Percentiles rank a stretch among this genome's conserved stretches.
Conservation (phyloP, 2,329 filamentous ascomycete species). For the Teratosphaeria pseudoeucalypti region DNA sequence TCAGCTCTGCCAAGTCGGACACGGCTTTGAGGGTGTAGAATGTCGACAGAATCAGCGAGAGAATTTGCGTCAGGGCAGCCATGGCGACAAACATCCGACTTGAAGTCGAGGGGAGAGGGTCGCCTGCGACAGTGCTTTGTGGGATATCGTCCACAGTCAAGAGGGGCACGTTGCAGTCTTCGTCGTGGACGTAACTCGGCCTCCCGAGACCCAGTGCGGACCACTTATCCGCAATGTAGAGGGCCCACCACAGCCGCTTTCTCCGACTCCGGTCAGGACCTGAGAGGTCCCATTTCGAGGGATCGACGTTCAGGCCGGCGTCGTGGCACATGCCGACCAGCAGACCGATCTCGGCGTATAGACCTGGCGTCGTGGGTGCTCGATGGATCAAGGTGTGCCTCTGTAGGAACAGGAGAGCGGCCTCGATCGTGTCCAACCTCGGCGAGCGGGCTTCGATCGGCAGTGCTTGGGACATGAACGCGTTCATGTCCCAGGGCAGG, state of each 20-base stretch:
- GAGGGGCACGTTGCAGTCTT: conserved; percentile 9
- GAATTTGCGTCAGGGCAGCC: conserved; percentile 13
- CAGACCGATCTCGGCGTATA: conserved; percentile 11
- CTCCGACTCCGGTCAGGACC: conserved; percentile 7
- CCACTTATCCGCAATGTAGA: conserved; percentile 14
- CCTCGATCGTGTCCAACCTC: conserved; percentile 13
- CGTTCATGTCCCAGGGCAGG: conserved; percentile 5
- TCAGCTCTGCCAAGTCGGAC: conserved; percentile 3
- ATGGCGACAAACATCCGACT: conserved; percentile 14
- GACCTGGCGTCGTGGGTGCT: conserved; percentile 8
- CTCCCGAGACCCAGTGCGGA: conserved; percentile 11
- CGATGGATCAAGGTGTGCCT: conserved; percentile 9
- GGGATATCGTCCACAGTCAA: conserved; percentile 9
- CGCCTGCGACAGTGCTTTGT: conserved; percentile 7
- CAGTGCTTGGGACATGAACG: conserved; percentile 12
- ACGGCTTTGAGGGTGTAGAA: conserved; percentile 13
- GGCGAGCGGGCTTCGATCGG: conserved; percentile 10
- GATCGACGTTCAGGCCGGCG: conserved; percentile 13
- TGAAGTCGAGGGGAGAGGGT: conserved; percentile 7
- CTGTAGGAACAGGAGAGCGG: conserved; percentile 10
- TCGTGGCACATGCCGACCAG: conserved; percentile 12
- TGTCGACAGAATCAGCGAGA: conserved; percentile 9
- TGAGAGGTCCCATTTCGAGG: conserved; percentile 11
- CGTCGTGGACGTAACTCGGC: conserved; percentile 12
- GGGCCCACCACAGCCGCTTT: conserved; percentile 15